These are phyloP conservation scores for Aspergillus asperescens DNA, from an alignment of 495 filamentous ascomycete species.

Conservation along the genomic window DNA sequence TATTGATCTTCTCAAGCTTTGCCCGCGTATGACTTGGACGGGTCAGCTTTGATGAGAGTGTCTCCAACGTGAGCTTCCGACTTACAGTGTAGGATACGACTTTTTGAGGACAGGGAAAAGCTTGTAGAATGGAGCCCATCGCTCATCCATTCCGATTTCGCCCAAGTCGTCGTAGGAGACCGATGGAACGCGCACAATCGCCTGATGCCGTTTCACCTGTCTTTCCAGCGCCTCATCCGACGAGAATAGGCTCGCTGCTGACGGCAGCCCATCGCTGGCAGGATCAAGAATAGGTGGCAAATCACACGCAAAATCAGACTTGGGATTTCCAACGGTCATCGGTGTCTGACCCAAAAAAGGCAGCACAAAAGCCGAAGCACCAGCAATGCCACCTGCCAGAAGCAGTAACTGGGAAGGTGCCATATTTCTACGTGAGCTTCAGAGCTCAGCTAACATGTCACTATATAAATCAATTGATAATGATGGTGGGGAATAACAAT, in stretches of 20 bases:
- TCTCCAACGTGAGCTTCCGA: background rate
- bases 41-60: background rate
- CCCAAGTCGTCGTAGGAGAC: background rate
- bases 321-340: background rate
- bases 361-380: background rate
- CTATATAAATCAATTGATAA: background rate
- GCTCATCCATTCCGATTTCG: background rate
- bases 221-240: background rate
- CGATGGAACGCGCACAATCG: background rate
- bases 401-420: background rate
- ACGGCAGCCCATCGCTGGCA: background rate
- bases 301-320: background rate
- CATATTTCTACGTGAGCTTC: background rate
- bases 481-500: background rate
- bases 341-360: background rate
- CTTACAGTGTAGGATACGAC: background rate
- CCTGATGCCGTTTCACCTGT: background rate
- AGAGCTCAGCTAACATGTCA: background rate
- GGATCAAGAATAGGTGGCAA: background rate
- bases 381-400: background rate
- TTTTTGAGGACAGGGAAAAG: background rate
- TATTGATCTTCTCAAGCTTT: background rate
- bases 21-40: background rate
- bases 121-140: background rate
- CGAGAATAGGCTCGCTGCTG: background rate